phyloP scores from a whole-genome alignment of 169 alveolate genomes.

The Plasmodium coatneyi region DNA sequence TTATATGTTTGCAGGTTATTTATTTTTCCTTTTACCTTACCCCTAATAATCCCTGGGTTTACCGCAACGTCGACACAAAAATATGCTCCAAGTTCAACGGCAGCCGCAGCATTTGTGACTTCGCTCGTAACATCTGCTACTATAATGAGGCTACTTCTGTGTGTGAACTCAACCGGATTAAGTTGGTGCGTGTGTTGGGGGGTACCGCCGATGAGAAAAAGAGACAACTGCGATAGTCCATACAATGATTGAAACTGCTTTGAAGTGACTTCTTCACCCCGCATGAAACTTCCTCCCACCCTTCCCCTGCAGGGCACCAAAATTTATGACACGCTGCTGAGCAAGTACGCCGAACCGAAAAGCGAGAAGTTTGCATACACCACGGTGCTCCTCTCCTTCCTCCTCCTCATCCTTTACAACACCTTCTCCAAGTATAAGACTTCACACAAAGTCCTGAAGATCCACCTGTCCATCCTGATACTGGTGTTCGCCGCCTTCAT shows the following conservation, averaged over 20 bases:
- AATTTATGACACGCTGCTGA: slow-evolving; percentile 45
- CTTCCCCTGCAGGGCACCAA: slow-evolving; percentile 17
- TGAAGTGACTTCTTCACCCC: neutral
- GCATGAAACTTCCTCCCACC: neutral
- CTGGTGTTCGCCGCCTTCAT: slow-evolving; percentile 8
- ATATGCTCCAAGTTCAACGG: slow-evolving; percentile 62
- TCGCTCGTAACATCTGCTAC: slow-evolving; percentile 38
- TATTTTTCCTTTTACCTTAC: slow-evolving; percentile 23
- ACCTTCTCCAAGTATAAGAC: slow-evolving; percentile 31
- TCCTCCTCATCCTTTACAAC: slow-evolving; percentile 21
- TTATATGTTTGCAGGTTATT: slow-evolving; percentile 9
- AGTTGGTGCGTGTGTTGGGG: slow-evolving; percentile 5
- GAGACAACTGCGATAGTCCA: no score
- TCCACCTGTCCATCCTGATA: slow-evolving; percentile 9
- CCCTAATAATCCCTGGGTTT: slow-evolving; percentile 43
- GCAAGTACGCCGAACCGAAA: slow-evolving; percentile 28
- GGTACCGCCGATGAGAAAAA: neutral
- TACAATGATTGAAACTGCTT: neutral
- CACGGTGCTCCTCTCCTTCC: slow-evolving; percentile 22
- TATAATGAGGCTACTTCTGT: slow-evolving; percentile 3
- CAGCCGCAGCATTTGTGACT: slow-evolving; percentile 35
- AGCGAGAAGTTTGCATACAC: neutral
- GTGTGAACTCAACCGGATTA: slow-evolving; percentile 46
- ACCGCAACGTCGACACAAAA: slow-evolving; percentile 32
- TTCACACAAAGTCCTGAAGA: slow-evolving; percentile 28